Conservation (phyloP, 495 filamentous ascomycete species). For the Penicillium atrosanguineum region DNA sequence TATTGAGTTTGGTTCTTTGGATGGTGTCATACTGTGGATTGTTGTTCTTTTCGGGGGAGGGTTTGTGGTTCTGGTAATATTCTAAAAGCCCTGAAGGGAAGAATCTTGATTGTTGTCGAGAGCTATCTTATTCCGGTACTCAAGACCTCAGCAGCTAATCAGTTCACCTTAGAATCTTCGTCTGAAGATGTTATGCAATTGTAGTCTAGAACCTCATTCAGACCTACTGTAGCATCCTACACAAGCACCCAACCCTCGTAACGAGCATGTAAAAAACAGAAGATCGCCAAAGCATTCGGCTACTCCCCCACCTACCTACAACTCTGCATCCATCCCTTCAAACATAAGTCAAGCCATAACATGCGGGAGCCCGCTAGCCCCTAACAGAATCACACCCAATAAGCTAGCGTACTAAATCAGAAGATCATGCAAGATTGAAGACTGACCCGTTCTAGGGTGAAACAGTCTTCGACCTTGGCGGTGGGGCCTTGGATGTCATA, state of each 20-base stretch:
- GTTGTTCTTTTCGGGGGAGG: too few relatives aligned
- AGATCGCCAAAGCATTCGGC: conserved; percentile 2
- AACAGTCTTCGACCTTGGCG: conserved; percentile 61
- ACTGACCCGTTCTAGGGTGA: conserved; percentile 46
- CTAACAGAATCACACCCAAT: conserved; percentile 14
- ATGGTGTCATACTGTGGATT: too few relatives aligned
- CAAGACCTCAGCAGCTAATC: too few relatives aligned
- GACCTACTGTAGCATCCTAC: background rate
- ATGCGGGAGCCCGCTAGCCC: conserved; percentile 11
- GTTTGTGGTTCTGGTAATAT: too few relatives aligned
- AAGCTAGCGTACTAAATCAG: background rate
- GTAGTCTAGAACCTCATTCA: too few relatives aligned
- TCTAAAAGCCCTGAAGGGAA: too few relatives aligned
- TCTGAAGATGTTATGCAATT: too few relatives aligned
- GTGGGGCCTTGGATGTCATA: conserved; percentile 64
- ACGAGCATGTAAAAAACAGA: background rate
- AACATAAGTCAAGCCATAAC: conserved; percentile 4
- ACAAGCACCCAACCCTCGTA: background rate
- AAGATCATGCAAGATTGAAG: background rate
- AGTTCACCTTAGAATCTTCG: too few relatives aligned
- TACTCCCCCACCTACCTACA: background rate
- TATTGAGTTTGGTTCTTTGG: background rate
- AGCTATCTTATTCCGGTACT: too few relatives aligned
- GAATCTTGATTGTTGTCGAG: too few relatives aligned
- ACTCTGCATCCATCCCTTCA: conserved; percentile 1